phyloP scores from a whole-genome alignment of 1,139 yeast genomes.

The Spathaspora jeffriesii region DNA sequence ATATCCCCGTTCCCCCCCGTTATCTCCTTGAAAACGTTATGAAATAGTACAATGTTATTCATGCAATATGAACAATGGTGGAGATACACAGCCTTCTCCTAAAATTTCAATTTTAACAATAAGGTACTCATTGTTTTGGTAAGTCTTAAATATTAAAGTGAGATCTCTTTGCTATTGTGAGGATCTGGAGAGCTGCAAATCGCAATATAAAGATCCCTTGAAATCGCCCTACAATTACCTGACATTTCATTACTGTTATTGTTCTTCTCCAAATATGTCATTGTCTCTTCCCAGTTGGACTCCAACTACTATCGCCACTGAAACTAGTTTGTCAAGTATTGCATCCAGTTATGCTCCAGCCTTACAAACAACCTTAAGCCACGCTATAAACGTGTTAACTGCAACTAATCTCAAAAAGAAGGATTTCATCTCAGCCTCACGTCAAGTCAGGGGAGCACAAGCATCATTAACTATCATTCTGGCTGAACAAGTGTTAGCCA shows the following conservation, averaged over 20 bases:
- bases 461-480: constrained; percentile 37
- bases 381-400: constrained; percentile 15
- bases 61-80: background rate
- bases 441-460: constrained; percentile 33
- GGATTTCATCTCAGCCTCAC: constrained; percentile 19
- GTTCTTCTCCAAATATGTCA: background rate
- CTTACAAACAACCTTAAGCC: constrained; percentile 15
- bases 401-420: constrained; percentile 13
- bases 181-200: background rate
- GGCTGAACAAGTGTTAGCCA: constrained; percentile 34
- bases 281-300: constrained; percentile 11
- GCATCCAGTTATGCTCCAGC: constrained; percentile 20
- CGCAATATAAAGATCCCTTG: background rate
- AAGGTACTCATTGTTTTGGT: background rate
- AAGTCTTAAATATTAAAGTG: background rate
- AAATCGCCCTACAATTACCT: background rate
- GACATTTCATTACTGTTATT: background rate
- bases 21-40: background rate
- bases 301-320: constrained; percentile 11
- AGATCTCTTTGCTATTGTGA: background rate
- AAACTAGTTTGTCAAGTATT: constrained; percentile 12
- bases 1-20: background rate
- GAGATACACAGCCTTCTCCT: background rate
- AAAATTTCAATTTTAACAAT: background rate
- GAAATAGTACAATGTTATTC: background rate